phyloP scores from a whole-genome alignment of 495 filamentous ascomycete genomes.

The Pseudoneurospora amorphoporcata region DNA sequence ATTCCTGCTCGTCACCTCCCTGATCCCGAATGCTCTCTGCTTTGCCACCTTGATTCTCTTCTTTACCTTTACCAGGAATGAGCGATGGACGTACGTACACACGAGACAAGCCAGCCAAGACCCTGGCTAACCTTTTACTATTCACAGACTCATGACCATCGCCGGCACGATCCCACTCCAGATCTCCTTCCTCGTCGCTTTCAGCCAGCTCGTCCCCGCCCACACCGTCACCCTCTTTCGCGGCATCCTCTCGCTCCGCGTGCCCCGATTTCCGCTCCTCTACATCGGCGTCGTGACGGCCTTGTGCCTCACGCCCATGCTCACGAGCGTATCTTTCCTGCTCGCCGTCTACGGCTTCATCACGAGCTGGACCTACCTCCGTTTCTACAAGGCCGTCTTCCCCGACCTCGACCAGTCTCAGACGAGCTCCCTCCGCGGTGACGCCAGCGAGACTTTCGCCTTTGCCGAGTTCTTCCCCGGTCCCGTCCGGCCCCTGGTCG shows the following conservation, averaged over 20 bases:
- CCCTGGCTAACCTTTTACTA: slow-evolving; percentile 5
- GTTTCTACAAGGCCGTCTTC: slow-evolving; percentile 75
- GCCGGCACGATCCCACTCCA: slow-evolving; percentile 83
- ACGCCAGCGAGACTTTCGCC: slow-evolving; percentile 90
- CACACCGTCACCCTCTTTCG: slow-evolving; percentile 94
- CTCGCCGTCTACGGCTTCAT: slow-evolving; percentile 76
- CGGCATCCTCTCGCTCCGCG: slow-evolving; percentile 77
- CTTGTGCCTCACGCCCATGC: slow-evolving; percentile 66
- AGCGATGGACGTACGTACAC: slow-evolving; percentile 54
- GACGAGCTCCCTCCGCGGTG: slow-evolving; percentile 56
- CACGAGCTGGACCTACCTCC: slow-evolving; percentile 88
- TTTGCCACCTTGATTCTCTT: slow-evolving; percentile 63
- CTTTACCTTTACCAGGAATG: slow-evolving; percentile 58
- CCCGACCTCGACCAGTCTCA: slow-evolving; percentile 56
- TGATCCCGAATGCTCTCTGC: slow-evolving; percentile 70
- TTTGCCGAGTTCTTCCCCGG: slow-evolving; percentile 95
- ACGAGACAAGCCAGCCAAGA: not conserved
- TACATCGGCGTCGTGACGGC: slow-evolving; percentile 69
- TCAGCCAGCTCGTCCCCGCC: slow-evolving; percentile 95
- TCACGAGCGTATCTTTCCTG: slow-evolving; percentile 75
- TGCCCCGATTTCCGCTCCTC: slow-evolving; percentile 80
- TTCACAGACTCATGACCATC: slow-evolving; percentile 58
- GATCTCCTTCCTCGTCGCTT: slow-evolving; percentile 90
- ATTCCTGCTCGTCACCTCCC: slow-evolving; percentile 66
- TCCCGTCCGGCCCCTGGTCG: slow-evolving; percentile 64